These are phyloP conservation scores for Rhizopogon vinicolor DNA, from an alignment of 768 basidiomycete genomes.

Conservation along the genomic window DNA sequence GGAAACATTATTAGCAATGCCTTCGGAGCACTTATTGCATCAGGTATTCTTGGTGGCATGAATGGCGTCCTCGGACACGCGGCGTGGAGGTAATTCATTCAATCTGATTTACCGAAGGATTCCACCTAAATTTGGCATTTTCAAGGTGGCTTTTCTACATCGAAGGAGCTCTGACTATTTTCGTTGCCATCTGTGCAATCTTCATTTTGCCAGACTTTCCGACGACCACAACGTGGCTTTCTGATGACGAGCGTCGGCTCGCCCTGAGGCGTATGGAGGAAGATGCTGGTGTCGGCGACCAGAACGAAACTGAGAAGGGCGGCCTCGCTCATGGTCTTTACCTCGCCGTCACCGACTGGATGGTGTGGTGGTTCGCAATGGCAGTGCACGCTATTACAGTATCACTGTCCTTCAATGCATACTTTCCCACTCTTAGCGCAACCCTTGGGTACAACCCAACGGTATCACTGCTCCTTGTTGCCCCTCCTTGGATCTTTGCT, in stretches of 20 bases:
- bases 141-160: constrained; percentile 45
- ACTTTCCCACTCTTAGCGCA: constrained; percentile 71
- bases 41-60: constrained; percentile 43
- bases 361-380: constrained; percentile 75
- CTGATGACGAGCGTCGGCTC: constrained; percentile 35
- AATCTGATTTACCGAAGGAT: not conserved
- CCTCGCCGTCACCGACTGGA: constrained; percentile 71
- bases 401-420: constrained; percentile 74
- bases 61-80: constrained; percentile 43
- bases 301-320: constrained; percentile 38
- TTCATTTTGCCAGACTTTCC: constrained; percentile 51
- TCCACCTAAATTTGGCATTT: constrained; percentile 4
- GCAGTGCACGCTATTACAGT: constrained; percentile 32
- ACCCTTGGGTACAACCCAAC: constrained; percentile 67
- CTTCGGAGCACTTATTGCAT: constrained; percentile 47
- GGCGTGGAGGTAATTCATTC: constrained; percentile 42
- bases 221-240: constrained; percentile 29
- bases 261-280: constrained; percentile 59
- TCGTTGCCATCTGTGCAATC: constrained; percentile 40
- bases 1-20: constrained; percentile 52
- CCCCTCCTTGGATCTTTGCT: constrained; percentile 68
- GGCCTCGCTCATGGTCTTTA: constrained; percentile 42
- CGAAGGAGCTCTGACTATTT: constrained; percentile 40
- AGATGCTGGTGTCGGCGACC: constrained; percentile 57
- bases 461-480: constrained; percentile 66